Percentiles rank a stretch among this genome's conserved stretches.
phyloP scores from a whole-genome alignment of 1,139 yeast species.

The Taphrina confusa region DNA sequence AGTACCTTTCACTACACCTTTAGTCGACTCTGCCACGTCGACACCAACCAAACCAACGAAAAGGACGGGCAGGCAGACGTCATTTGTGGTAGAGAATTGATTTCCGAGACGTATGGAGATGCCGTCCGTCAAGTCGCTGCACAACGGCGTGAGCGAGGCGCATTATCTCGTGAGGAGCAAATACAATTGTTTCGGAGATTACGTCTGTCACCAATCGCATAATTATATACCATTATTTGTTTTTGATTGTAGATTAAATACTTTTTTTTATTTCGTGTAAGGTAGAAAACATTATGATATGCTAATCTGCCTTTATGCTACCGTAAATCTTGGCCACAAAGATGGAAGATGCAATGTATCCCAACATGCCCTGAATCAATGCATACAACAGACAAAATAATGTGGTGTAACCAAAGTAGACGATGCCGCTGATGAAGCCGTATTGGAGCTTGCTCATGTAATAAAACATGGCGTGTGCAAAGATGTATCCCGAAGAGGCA shows the following conservation, averaged over 20 bases:
- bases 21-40: background rate
- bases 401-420: conserved; percentile 15
- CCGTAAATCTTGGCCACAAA: conserved; percentile 19
- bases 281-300: background rate
- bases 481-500: conserved; percentile 69
- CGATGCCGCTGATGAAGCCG: conserved; percentile 22
- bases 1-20: conserved; percentile 33
- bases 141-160: conserved; percentile 16
- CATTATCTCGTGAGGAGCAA: conserved; percentile 16
- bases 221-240: no score
- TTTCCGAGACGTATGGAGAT: conserved; percentile 31
- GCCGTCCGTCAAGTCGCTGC: conserved; percentile 33
- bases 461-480: conserved; percentile 68
- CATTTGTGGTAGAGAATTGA: conserved; percentile 9
- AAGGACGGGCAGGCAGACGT: background rate
- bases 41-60: background rate
- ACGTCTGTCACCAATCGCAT: conserved; percentile 9
- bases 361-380: conserved; percentile 14
- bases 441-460: conserved; percentile 46
- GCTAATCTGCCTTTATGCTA: conserved; percentile 19
- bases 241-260: no score
- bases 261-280: background rate
- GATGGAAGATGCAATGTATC: conserved; percentile 6
- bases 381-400: conserved; percentile 9
- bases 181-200: conserved; percentile 8